phyloP scores from a whole-genome alignment of 768 basidiomycete species.

The Cystobasidium ongulense region DNA sequence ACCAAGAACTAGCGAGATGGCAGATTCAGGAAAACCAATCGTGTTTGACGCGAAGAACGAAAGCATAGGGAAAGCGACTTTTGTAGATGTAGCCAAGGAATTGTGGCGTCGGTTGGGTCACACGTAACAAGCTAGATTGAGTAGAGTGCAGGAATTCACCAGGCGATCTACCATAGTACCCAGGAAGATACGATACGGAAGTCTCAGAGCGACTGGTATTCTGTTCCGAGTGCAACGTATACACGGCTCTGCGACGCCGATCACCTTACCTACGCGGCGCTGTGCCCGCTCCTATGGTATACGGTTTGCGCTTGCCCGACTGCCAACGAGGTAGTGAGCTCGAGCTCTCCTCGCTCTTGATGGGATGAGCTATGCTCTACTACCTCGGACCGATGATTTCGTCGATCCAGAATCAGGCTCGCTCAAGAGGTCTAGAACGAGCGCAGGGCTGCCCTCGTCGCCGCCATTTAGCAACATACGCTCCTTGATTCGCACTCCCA shows the following conservation, averaged over 20 bases:
- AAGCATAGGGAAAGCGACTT: not conserved
- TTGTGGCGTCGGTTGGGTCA: slow-evolving; percentile 7
- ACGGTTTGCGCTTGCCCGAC: no score
- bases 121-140: not conserved
- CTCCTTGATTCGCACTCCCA: not conserved
- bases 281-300: no score
- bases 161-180: no score
- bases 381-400: not conserved
- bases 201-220: no score
- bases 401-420: not conserved
- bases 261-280: no score
- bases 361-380: slow-evolving; percentile 21
- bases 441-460: not conserved
- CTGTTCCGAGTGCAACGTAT: no score
- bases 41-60: slow-evolving; percentile 33
- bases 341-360: not conserved
- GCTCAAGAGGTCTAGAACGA: not conserved
- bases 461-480: not conserved
- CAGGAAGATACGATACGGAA: no score
- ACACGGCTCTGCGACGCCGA: no score
- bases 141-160: no score
- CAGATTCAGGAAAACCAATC: slow-evolving; percentile 57
- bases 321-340: no score
- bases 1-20: slow-evolving; percentile 60
- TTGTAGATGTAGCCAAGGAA: slow-evolving; percentile 1